Evolutionary conservation across 805 yeast genomes (phyloP), one percentile per base, ranked within the genome.

Genomic region (Ogataea pini): DNA sequence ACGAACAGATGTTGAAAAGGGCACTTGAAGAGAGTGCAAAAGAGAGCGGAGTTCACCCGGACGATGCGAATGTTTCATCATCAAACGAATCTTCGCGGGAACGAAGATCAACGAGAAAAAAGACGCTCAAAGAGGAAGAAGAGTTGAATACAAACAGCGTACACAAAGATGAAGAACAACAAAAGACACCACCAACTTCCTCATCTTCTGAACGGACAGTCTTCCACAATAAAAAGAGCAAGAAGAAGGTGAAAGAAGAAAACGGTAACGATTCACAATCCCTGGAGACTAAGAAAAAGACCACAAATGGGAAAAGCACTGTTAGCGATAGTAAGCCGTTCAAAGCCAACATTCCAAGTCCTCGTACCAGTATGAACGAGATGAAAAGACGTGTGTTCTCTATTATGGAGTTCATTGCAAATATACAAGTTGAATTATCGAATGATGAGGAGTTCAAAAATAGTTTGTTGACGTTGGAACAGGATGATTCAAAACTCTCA

Each of bases 321-420:
- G 73, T 80, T 29, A 77, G 78, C 28, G 76, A 82, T 36, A 81
- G 77, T 52, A 87, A 85, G 63, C 86, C 92, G 2, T 83, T 89
- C 40, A 86, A 82, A 57, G 97, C 98, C 12, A 79, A 96, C 47
- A 72, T 82, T 37, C 97, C 96, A 6, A 85, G 85, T 49, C 82
- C 83, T 17, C 78, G 89, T 46, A 79, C 87, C 3, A 79, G 90
- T 3, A 67, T 91, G 51, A 78, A 79, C 57, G 99, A 92, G 65
- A 85, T 92, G 88, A 79, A 90, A 48, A 82, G 89, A 60, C 77
- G 99, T 50, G 86, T 90, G 1, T 85, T 89, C 2, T 95, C 97
- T 1, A 92, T 92, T 17, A 70, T 92, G 58, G 98, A 94, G 68
- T 94, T 91, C 76, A 78, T 92, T 20, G 89, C 91, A 10, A 76